A percentile compares a stretch with the other conserved stretches of the same genome.
These are phyloP conservation scores for Phaeosphaeria sp. DNA, from an alignment of 2,329 filamentous ascomycete species.

Conservation along the genomic window DNA sequence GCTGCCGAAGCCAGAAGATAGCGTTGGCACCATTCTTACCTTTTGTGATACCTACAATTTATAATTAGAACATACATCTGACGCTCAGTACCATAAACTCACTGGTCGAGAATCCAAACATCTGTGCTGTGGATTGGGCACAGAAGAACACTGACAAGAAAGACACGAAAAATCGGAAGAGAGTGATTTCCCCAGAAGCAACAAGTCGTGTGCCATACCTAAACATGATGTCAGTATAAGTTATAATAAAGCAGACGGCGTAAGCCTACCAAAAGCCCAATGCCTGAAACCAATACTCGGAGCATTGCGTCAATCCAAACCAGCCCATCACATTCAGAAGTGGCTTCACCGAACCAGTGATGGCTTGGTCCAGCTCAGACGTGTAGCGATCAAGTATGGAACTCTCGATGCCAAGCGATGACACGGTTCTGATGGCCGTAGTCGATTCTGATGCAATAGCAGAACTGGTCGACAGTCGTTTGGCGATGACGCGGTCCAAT, in stretches of 20 bases:
- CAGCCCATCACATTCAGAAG: conserved; percentile 52
- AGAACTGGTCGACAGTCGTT: conserved; percentile 72
- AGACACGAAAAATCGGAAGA: conserved; percentile 93
- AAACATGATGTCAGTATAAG: conserved; percentile 46
- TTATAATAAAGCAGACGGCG: conserved; percentile 76
- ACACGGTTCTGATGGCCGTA: conserved; percentile 80
- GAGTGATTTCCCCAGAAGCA: conserved; percentile 58
- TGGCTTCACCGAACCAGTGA: conserved; percentile 11
- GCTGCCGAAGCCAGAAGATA: conserved; percentile 48
- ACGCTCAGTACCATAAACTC: no score
- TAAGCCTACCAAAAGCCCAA: conserved; percentile 73
- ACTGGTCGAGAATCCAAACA: conserved; percentile 94
- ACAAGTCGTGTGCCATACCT: conserved; percentile 47
- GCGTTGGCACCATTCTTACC: conserved; percentile 65
- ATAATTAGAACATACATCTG: conserved; percentile 50
- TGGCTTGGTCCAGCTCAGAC: conserved; percentile 63
- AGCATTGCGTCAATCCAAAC: conserved; percentile 81
- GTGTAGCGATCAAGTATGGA: conserved; percentile 66
- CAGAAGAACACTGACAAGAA: conserved; percentile 90
- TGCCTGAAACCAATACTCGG: conserved; percentile 77
- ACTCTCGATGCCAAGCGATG: conserved; percentile 80
- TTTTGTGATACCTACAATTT: conserved; percentile 77
- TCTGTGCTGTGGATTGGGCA: conserved; percentile 86
- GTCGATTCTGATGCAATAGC: conserved; percentile 51
- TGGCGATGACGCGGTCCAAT: conserved; percentile 56